phyloP scores from a whole-genome alignment of 2,329 filamentous ascomycete species.

The Blastomyces parvus region DNA sequence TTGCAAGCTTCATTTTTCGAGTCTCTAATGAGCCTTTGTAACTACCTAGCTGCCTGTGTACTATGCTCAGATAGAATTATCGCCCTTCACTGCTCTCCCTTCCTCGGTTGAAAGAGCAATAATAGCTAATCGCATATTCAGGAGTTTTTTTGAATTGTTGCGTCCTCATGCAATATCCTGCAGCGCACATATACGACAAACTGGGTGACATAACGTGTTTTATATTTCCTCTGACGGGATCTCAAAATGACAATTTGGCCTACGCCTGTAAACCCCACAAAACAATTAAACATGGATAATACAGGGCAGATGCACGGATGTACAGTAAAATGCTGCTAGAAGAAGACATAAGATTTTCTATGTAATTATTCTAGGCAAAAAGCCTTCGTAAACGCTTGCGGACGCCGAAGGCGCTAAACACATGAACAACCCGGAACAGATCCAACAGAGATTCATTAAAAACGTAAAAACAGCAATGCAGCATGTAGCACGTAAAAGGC shows the following conservation, averaged over 20 bases:
- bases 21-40: background rate
- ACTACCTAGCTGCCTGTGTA: background rate
- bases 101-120: background rate
- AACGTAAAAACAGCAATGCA: background rate
- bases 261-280: too few species aligned
- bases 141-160: background rate
- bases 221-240: too few species aligned
- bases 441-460: background rate
- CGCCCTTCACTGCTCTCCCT: background rate
- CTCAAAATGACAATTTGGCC: too few species aligned
- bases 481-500: background rate
- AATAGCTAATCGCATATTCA: background rate
- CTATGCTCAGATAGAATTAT: background rate
- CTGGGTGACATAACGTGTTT: background rate
- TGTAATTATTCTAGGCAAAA: background rate
- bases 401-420: background rate
- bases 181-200: background rate
- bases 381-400: background rate
- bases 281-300: too few species aligned
- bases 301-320: background rate
- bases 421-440: background rate
- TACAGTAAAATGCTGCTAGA: background rate
- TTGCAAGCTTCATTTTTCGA: background rate
- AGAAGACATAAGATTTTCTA: background rate
- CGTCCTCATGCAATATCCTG: background rate